Conservation (phyloP, 306 rosid species). For the Senna siamea region DNA sequence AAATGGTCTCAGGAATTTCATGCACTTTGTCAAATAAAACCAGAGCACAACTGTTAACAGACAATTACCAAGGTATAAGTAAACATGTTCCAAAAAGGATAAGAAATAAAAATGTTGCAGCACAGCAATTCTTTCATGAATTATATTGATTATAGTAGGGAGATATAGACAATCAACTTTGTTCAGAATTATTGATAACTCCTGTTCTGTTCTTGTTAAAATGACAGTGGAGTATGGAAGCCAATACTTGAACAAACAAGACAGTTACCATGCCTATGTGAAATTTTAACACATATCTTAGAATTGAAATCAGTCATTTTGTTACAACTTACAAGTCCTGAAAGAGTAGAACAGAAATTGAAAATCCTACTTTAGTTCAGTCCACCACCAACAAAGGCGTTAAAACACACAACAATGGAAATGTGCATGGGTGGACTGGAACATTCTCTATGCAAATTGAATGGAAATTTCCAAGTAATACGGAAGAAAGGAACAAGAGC, state of each 20-base stretch:
- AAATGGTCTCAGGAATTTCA: constrained; percentile 22
- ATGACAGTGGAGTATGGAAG: not conserved
- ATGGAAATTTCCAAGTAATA: constrained; percentile 17
- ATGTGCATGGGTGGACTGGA: not conserved
- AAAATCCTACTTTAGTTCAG: not conserved
- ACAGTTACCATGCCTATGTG: not conserved
- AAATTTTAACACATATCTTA: constrained; percentile 12
- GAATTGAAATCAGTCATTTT: constrained; percentile 12
- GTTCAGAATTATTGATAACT: constrained; percentile 9
- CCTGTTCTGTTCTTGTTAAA: constrained; percentile 14
- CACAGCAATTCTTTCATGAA: constrained; percentile 3
- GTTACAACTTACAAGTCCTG: not conserved
- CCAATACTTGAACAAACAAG: constrained; percentile 14
- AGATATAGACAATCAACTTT: constrained; percentile 17
- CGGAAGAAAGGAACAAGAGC: not conserved
- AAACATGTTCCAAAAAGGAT: constrained; percentile 25
- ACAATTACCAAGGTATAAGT: not conserved
- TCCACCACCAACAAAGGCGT: constrained; percentile 13
- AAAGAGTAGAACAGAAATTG: not conserved
- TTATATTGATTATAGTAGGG: not conserved
- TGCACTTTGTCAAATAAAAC: constrained; percentile 5
- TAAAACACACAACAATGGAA: constrained; percentile 26
- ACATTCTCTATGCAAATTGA: constrained; percentile 21
- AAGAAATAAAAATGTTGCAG: not conserved
- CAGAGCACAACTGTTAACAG: not conserved